Percentiles rank a stretch among this genome's conserved stretches.
phyloP scores from a whole-genome alignment of 2,329 filamentous ascomycete species.

The Bipolaris victoriae region DNA sequence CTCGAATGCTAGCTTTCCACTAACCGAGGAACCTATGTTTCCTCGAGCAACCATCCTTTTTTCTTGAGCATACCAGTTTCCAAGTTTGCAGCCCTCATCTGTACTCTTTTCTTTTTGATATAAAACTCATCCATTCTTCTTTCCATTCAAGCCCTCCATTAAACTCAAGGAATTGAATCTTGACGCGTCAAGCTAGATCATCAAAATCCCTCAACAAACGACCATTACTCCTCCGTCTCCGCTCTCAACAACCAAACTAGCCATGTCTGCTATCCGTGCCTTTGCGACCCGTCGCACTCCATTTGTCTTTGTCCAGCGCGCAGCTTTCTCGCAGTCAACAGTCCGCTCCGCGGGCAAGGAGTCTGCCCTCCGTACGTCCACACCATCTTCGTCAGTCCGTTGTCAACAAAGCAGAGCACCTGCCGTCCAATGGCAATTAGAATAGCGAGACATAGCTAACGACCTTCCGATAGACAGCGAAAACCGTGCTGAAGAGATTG shows the following conservation, averaged over 20 bases:
- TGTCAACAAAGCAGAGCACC: not conserved
- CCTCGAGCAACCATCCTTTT: slow-evolving; percentile 11
- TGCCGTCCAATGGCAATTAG: not conserved
- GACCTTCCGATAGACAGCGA: slow-evolving; percentile 31
- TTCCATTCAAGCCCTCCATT: not conserved
- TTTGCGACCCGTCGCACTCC: slow-evolving; percentile 41
- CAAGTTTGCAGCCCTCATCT: slow-evolving; percentile 3
- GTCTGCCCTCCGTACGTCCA: slow-evolving; percentile 50
- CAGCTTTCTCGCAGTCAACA: slow-evolving; percentile 48
- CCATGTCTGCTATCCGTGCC: slow-evolving; percentile 43
- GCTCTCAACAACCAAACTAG: slow-evolving; percentile 8
- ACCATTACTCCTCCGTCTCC: not conserved
- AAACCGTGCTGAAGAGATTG: slow-evolving; percentile 49
- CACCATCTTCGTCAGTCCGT: not conserved
- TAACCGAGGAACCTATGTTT: slow-evolving; percentile 20
- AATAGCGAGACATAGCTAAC: slow-evolving; percentile 15
- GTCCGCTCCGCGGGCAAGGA: slow-evolving; percentile 53
- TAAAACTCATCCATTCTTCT: slow-evolving; percentile 1
- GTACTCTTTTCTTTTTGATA: not conserved
- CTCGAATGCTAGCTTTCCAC: slow-evolving; percentile 9
- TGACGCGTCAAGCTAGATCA: slow-evolving; percentile 1
- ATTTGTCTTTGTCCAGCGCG: slow-evolving; percentile 40
- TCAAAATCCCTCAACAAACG: slow-evolving; percentile 8
- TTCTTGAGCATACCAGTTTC: slow-evolving; percentile 5
- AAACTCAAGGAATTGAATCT: not conserved